Base-by-base conservation (phyloP, 2,329 filamentous ascomycete genomes). In the Aspergillus oerlinghausenensis region DNA sequence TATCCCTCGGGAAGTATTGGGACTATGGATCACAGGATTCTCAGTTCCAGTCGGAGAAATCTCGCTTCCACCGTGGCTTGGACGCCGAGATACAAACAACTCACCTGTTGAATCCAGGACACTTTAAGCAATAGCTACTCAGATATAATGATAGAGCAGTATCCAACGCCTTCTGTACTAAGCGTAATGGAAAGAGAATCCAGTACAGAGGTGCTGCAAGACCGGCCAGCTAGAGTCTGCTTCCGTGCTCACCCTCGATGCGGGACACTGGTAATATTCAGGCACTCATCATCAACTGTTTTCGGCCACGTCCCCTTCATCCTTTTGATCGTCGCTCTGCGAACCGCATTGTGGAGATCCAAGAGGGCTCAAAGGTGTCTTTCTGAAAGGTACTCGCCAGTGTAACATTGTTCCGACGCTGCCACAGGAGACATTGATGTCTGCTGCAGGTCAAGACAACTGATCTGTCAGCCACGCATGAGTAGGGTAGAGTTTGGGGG, bases 381-480 rank as follows among this genome's bases (percentile, higher is more conserved):
- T 21, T 59, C 62, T 1, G 69, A 70, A 1, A 72, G 19, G 67
- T 69, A 72, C 23, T 70, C 67, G 4, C 56, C 57, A 64, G 61
- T 7, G 49, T 32, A 19, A 58, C 49, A 17, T 32, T 17, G 38
- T 53, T 56, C 57, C 1, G 59, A 11, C 58, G n/a, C 62, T 59
- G 4, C 32, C 0, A 52, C 19, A 60, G 9, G 67, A 66, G 0
- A 70, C 67, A 32, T 68, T 65, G 17, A 70, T n/a, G 50, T 55
- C 42, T 71, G 68, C 51, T 71, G 69, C 17, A 71, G 29, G 25
- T 61, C 56, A n/a, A 7, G 65, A 43, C 68, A 71, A 70, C 67
- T 0, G 59, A 38, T 72, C 29, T 32, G 29, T 1, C 35, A 40
- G 14, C 8, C n/a, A n/a, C 26, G 8, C 9, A 32, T 10, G 29